Evolutionary conservation across 108 stramenopile species (phyloP).

Genomic region (Aurantiochytrium sp.): DNA sequence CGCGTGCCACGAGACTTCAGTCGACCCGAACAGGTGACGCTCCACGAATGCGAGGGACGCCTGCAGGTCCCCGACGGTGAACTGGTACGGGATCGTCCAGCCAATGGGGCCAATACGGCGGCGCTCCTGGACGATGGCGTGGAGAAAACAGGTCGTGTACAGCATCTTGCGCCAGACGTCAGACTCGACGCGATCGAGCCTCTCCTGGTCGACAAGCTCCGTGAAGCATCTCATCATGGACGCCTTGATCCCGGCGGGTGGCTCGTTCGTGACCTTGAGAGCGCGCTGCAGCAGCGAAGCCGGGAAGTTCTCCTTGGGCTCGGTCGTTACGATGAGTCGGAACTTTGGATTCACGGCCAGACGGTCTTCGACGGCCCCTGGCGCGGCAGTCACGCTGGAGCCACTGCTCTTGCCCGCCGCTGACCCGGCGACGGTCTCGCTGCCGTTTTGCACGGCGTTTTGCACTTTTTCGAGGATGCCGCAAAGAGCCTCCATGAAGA

Average conservation of each 20-base stretch:
- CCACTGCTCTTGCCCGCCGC: not conserved
- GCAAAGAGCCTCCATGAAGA: constrained; percentile 41
- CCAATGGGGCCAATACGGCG: constrained; percentile 55
- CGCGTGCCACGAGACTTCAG: constrained; percentile 37
- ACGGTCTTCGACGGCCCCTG: not conserved
- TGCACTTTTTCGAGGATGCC: constrained; percentile 33
- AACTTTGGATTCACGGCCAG: constrained; percentile 32
- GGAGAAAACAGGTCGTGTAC: constrained; percentile 47
- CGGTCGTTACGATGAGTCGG: constrained; percentile 43
- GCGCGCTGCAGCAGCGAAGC: constrained; percentile 44
- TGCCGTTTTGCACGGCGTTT: not conserved
- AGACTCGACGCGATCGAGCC: constrained; percentile 51
- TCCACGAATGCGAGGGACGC: constrained; percentile 53
- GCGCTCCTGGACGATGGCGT: constrained; percentile 55
- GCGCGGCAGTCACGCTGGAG: too few relatives aligned
- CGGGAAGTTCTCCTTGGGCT: constrained; percentile 45
- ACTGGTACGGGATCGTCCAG: constrained; percentile 59
- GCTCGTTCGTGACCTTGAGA: constrained; percentile 55
- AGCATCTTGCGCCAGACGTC: constrained; percentile 45
- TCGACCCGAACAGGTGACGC: constrained; percentile 41
- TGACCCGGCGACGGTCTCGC: not conserved
- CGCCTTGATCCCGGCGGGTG: constrained; percentile 48
- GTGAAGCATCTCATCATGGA: constrained; percentile 44
- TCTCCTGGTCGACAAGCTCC: constrained; percentile 51
- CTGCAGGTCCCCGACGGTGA: constrained; percentile 49